A percentile compares a stretch with the other conserved stretches of the same genome.
phyloP scores from a whole-genome alignment of 164 flowering plant genomes.

The Hamamelis virginiana region DNA sequence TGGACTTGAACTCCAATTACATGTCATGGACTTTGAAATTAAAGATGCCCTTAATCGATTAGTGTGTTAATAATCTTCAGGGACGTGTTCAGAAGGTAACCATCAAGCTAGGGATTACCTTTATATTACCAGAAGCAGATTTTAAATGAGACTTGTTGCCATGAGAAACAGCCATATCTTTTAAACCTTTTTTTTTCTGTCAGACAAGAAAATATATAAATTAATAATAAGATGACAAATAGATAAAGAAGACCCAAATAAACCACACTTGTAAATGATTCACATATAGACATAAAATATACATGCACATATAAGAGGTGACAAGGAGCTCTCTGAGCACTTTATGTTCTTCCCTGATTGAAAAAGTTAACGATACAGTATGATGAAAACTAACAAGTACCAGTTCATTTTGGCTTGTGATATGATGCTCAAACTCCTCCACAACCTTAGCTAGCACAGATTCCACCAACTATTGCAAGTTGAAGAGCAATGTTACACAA shows the following conservation, averaged over 20 bases:
- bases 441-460: slow-evolving; percentile 61
- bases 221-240: not conserved
- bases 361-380: too few relatives aligned
- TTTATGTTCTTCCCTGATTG: too few relatives aligned
- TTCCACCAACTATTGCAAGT: slow-evolving; percentile 50
- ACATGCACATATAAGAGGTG: too few relatives aligned
- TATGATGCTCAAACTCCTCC: slow-evolving; percentile 63
- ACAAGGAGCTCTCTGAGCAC: too few relatives aligned
- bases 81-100: not conserved
- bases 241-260: not conserved
- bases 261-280: too few relatives aligned
- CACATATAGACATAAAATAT: too few relatives aligned
- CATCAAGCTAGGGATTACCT: too few relatives aligned
- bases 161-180: slow-evolving; percentile 25
- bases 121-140: slow-evolving; percentile 31
- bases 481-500: not conserved
- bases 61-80: not conserved
- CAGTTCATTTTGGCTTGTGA: slow-evolving; percentile 46
- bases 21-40: not conserved
- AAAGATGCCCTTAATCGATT: not conserved
- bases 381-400: slow-evolving; percentile 23
- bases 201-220: slow-evolving; percentile 3
- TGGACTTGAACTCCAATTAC: not conserved
- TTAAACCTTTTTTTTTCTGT: slow-evolving; percentile 41
- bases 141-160: slow-evolving; percentile 33